These are phyloP conservation scores for Mucuna pruriens DNA, from an alignment of 306 rosid species.

Conservation along the genomic window DNA sequence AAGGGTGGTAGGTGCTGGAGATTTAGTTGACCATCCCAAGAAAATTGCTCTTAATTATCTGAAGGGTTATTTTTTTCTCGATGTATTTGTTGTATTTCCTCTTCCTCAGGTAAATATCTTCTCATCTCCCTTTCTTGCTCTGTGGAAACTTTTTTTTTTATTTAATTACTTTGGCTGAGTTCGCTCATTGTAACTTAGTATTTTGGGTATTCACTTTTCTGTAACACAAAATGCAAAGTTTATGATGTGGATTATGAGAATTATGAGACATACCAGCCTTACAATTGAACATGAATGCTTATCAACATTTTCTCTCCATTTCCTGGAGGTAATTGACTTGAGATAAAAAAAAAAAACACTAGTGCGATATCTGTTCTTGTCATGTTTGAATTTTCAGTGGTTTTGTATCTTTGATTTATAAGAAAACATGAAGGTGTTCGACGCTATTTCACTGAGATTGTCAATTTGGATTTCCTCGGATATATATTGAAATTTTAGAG, in stretches of 20 bases:
- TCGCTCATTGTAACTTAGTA: neutral
- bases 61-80: conserved; percentile 56
- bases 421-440: neutral
- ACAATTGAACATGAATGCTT: neutral
- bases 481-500: neutral
- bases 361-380: neutral
- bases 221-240: neutral
- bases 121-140: neutral
- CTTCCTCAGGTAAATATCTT: conserved; percentile 70
- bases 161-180: neutral
- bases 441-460: neutral
- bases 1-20: conserved; percentile 84
- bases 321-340: neutral
- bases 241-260: neutral
- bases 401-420: neutral
- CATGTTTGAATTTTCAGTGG: neutral
- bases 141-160: neutral
- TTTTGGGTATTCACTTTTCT: neutral
- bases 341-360: neutral
- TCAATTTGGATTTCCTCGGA: neutral
- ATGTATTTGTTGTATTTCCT: conserved; percentile 68
- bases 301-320: neutral
- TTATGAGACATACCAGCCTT: neutral
- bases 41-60: conserved; percentile 71
- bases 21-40: conserved; percentile 76